A percentile compares a stretch with the other conserved stretches of the same genome.
phyloP scores from a whole-genome alignment of 768 basidiomycete species.

The Boletus fagicola region DNA sequence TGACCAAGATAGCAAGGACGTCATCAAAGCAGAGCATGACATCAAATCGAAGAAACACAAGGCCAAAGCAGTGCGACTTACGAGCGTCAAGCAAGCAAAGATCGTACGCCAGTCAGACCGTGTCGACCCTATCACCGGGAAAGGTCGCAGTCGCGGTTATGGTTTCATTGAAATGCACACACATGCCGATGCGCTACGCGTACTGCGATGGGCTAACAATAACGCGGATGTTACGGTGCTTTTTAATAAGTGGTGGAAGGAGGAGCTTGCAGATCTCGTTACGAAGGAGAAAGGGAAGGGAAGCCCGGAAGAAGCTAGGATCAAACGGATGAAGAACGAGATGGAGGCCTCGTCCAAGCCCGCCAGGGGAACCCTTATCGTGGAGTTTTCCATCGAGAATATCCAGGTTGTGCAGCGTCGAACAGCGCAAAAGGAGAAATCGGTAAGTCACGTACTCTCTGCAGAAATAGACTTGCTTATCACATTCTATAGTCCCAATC shows the following conservation, averaged over 20 bases:
- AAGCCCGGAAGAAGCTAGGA: slow-evolving; percentile 47
- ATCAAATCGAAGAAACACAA: slow-evolving; percentile 27
- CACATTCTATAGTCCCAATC: slow-evolving; percentile 5
- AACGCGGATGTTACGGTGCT: slow-evolving; percentile 64
- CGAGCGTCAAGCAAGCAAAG: slow-evolving; percentile 83
- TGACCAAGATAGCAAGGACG: slow-evolving; percentile 27
- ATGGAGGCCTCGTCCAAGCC: slow-evolving; percentile 41
- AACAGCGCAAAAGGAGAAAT: slow-evolving; percentile 47
- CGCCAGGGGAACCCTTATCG: slow-evolving; percentile 57
- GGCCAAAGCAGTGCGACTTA: slow-evolving; percentile 30
- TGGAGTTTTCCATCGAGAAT: slow-evolving; percentile 98
- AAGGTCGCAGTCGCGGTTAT: slow-evolving; percentile 89
- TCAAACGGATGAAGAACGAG: slow-evolving; percentile 61
- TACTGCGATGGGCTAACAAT: slow-evolving; percentile 93
- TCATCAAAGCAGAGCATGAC: slow-evolving; percentile 26
- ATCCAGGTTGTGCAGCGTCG: slow-evolving; percentile 83
- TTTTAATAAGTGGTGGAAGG: slow-evolving; percentile 83
- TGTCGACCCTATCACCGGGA: slow-evolving; percentile 83
- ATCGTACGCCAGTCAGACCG: slow-evolving; percentile 87
- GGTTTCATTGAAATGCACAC: slow-evolving; percentile 90
- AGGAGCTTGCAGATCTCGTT: slow-evolving; percentile 62
- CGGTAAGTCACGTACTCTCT: slow-evolving; percentile 2
- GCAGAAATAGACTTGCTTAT: neutral
- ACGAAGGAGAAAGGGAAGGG: slow-evolving; percentile 52
- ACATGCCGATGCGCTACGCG: slow-evolving; percentile 87